Base-by-base conservation (phyloP, 306 rosid genomes). In the Mucuna pruriens region DNA sequence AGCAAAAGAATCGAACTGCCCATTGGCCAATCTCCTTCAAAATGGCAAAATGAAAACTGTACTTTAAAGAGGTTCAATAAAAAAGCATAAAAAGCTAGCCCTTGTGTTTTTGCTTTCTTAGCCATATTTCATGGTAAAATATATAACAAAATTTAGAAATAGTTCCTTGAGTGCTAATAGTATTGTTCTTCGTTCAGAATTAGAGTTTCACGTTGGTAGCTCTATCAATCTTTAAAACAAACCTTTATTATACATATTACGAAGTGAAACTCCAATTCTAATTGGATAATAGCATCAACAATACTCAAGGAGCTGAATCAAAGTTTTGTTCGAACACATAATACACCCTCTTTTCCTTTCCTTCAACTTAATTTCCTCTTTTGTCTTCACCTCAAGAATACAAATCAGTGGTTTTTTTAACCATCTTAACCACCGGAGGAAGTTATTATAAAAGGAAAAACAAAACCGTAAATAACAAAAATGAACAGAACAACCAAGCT, bases 341-440 rank as follows among this genome's bases (percentile, higher is more conserved):
- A 71, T 9, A n/a, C 66, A 38, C 9, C 66, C 31, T 25, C 4
- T 17, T 46, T 33, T 13, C 63, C 10, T 51, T 76, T 19, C 48
- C 60, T 62, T 46, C 20, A 44, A 26, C 55, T 79, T 8, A 72
- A 16, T 34, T 61, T 57, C 74, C 62, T 16, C 16, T 60, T 46
- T 22, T 15, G 46, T 33, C 15, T 15, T 49, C 67, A 36, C 62
- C 9, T 58, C 62, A 45, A 12, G 49, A 1, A 3, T 19, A 52
- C 51, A 62, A 36, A 19, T 81, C 61, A 38, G 12, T 74, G 16
- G 48, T 74, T 39, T 25, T 76, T n/a, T n/a, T 20, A 12, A 72
- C 26, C 66, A 72, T 48, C 58, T 74, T 64, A 31, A 61, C 29
- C 74, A 49, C 31, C 13, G 45, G 23, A 25, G 4, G 7, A 69